A percentile compares a stretch with the other conserved stretches of the same genome.
Evolutionary conservation across 495 filamentous ascomycete genomes (phyloP).

Genomic region (Aspergillus sclerotiicarbonarius): DNA sequence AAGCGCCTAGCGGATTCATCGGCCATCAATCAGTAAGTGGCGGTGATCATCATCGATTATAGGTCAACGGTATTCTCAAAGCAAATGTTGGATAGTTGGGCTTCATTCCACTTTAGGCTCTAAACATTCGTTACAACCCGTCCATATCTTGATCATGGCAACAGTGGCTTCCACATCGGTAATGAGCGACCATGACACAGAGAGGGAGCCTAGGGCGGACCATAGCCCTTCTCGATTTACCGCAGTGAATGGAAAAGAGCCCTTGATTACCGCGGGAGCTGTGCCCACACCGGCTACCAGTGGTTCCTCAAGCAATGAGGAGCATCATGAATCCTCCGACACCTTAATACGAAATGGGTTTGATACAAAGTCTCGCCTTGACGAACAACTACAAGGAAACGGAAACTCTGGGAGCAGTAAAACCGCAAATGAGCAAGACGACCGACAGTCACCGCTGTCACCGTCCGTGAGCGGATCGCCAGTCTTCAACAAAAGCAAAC

Average conservation of each 20-base stretch:
- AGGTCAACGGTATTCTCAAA: neutral
- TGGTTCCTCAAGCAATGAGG: slow-evolving; percentile 21
- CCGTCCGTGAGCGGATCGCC: slow-evolving; percentile 25
- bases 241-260: slow-evolving; percentile 51
- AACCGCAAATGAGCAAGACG: slow-evolving; percentile 21
- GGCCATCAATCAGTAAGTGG: neutral
- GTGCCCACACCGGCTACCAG: slow-evolving; percentile 7
- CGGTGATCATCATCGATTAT: neutral
- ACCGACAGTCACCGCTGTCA: slow-evolving; percentile 26
- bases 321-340: slow-evolving; percentile 25
- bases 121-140: neutral
- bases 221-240: slow-evolving; percentile 53
- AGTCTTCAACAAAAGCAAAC: slow-evolving; percentile 31
- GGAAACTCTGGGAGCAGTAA: slow-evolving; percentile 8
- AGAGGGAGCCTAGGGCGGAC: slow-evolving; percentile 41
- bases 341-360: slow-evolving; percentile 15
- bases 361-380: slow-evolving; percentile 19
- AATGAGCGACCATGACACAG: slow-evolving; percentile 38
- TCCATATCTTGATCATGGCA: slow-evolving; percentile 34
- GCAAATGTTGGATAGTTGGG: neutral
- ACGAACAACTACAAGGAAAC: slow-evolving; percentile 20
- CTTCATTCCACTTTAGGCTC: neutral
- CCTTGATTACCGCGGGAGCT: slow-evolving; percentile 16
- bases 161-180: slow-evolving; percentile 40
- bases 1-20: neutral